Conservation (phyloP, 306 rosid species). For the Prunus padus region DNA sequence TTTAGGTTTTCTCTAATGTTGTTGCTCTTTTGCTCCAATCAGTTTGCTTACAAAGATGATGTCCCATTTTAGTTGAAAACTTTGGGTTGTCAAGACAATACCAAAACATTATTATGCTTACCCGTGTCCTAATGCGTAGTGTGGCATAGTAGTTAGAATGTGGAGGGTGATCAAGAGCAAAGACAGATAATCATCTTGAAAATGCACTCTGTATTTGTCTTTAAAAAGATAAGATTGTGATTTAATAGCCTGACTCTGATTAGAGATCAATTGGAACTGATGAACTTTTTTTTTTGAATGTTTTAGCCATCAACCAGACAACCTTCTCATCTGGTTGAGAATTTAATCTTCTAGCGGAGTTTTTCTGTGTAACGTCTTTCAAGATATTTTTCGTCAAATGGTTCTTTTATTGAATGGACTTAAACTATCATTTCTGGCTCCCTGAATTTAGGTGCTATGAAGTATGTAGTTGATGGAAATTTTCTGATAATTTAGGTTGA, state of each 20-base stretch:
- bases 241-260: neutral
- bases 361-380: neutral
- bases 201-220: neutral
- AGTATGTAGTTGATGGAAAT: neutral
- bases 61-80: neutral
- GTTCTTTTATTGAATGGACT: neutral
- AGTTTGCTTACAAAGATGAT: neutral
- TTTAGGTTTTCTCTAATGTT: constrained; percentile 9
- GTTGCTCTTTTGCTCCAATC: constrained; percentile 13
- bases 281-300: neutral
- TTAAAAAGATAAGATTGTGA: neutral
- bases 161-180: neutral
- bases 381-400: neutral
- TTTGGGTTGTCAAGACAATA: neutral
- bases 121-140: neutral
- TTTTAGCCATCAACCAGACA: neutral
- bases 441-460: neutral
- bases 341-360: neutral
- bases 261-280: neutral
- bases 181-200: neutral
- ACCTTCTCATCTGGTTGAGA: neutral
- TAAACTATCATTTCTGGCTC: neutral
- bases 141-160: neutral
- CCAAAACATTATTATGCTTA: neutral
- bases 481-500: neutral